Evolutionary conservation across 1,284 basidiomycete genomes (phyloP), one percentile per base, ranked within the genome.

Genomic region (Apiotrichum laibachii): DNA sequence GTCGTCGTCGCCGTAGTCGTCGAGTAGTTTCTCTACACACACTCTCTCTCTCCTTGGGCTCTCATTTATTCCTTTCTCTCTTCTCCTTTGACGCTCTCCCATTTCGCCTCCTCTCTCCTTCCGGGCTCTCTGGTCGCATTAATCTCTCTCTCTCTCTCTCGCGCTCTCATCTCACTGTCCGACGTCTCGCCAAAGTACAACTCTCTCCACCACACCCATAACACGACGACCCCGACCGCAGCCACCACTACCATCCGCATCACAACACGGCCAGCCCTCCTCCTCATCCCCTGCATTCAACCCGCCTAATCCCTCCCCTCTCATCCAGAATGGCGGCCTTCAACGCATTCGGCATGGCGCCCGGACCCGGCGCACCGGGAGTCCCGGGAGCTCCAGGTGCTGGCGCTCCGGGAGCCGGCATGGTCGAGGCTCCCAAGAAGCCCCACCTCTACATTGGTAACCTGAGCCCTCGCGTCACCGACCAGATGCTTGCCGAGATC

Each of bases 381-480:
- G 18, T n/a, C 19, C 18, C 40, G 16, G 40, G 40, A 18, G 40
- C 40, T 18, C 16, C 8, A 8, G 50, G n/a, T 37, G 19, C 37
- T 31, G 44, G 44, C 19, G 19, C 44, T 21, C 19, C 22, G 3
- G 26, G 45, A 16, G 40, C 26, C 31, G 33, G 34, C 35, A 31
- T 47, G 11, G 67, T 66, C 53, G 73, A 75, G 57, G 68, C 70
- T 13, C 73, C 72, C 48, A 77, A 77, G 59, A 73, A 78, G 55
- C 92, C 93, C 67, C 92, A 97, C 81, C 87, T 98, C 69, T 98
- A 98, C 79, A 90, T 98, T 78, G 95, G 95, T 66, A 97, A 97
- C 79, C 83, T 99, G 75, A 92, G 90, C 68, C 90, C 92, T 61
- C 86, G 92, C 51, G 94, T 97, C 56, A 82, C 80, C 47, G 82